Base-by-base conservation (phyloP, 345 rosid genomes). In the Psidium friedrichsthalianum region DNA sequence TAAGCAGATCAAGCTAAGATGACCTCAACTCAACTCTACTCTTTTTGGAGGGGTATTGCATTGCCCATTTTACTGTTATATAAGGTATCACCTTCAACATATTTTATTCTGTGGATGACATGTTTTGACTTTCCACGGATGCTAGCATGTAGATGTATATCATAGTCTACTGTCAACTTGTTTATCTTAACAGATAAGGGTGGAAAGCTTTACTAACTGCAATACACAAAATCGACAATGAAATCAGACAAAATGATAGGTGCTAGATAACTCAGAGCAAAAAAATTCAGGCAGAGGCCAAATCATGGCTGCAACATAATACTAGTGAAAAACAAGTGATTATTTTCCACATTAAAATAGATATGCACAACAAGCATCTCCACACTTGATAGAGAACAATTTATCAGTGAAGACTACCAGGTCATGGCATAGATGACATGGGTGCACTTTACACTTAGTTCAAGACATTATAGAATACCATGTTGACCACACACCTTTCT, bases 401-500 rank as follows among this genome's bases (percentile, higher is more conserved):
- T 32, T 8, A 69, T 32, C 78, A 32, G 78, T 69, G 78, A 69
- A 69, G 44, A 69, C 78, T 32, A 69, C 13, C 44, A 32, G 47
- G 13, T 32, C 47, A 15, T 47, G 8, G 78, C 78, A 32, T 24
- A 8, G 22, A 64, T 32, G 44, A 32, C 24, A 32, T 32, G 20
- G 6, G 44, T 15, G 44, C 24, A 69, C 24, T 27, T 36, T 18
- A 69, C 1, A 5, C 47, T 69, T 69, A 69, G 78, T 36, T 69
- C 6, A 0, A 69, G 78, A 69, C 6, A 20, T 69, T 44, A 32
- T 69, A 5, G 3, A 32, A 69, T 69, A 32, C 21, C 24, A 69
- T 69, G 78, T 69, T 8, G 78, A 69, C 13, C 22, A 24, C 56
- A 82, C 27, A 95, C 99, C 94, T 94, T 81, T 93, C 91, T 82